Base-by-base conservation (phyloP, 225 moss, liverwort and hornwort species). In the Marchantia paleacea region DNA sequence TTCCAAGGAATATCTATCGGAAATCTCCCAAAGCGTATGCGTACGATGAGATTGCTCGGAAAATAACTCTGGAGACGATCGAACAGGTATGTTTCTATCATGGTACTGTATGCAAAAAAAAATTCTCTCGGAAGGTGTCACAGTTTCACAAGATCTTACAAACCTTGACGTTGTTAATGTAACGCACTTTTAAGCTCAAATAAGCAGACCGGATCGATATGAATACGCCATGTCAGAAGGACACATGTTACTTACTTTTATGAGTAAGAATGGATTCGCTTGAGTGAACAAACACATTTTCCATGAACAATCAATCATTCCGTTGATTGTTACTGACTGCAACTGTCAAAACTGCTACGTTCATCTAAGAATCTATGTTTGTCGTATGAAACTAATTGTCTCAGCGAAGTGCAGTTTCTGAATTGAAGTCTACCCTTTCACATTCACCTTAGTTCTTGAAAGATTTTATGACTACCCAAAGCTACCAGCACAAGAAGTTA, bases 1-100 rank as follows among this genome's bases (percentile, higher is more conserved):
- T 96, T 47, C 85, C 92, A 8, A 89, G 93, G 65, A 92, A 87
- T 68, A 71, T 92, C 64, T 79, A 87, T 81, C 89, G 92, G 74
- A 78, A 88, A 74, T 85, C 91, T 57, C 81, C 83, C 48, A 78
- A 66, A 29, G 48, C 84, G 28, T 96, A 77, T 79, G 82, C 87
- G 30, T 91, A 93, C 80, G 95, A 96, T 83, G 87, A 85, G 76
- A 50, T 50, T 49, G 90, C 95, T 22, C 31, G 86, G 76, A 82
- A 91, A 28, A 85, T 92, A 55, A 78, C 90, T 62, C 70, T 86
- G 53, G 89, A 96, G 7, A 85, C 87, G 18, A 83, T 96, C 30
- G 81, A 90, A 76, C 77, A 93, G 93, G 95, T 89, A 14, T 25
- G 54, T 30, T 11, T 11, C 29, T 68, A 0, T 65, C 11, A 7